These are phyloP conservation scores for Solanum stenotomum DNA, from an alignment of 257 asterid genomes.

Conservation along the genomic window DNA sequence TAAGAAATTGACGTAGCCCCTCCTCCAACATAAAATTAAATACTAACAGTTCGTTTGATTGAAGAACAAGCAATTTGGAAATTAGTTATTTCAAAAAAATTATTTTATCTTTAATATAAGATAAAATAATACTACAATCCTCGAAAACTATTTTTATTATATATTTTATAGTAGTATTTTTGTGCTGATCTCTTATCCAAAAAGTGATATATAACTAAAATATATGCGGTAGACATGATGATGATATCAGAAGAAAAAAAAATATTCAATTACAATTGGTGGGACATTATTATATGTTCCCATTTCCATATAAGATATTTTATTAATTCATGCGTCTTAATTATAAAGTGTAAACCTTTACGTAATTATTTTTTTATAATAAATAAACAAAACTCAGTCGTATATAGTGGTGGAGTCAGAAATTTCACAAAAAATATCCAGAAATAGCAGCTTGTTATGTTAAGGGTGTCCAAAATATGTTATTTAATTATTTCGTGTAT, in stretches of 20 bases:
- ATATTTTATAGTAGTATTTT: background rate
- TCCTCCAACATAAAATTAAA: no score
- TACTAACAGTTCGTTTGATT: no score
- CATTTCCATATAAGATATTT: background rate
- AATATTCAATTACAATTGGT: background rate
- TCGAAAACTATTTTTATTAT: background rate
- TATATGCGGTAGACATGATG: background rate
- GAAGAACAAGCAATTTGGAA: no score
- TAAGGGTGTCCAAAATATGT: no score
- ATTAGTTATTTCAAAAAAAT: no score
- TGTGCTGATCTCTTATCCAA: background rate
- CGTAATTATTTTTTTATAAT: background rate
- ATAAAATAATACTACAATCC: no score
- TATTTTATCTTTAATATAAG: no score
- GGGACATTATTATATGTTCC: background rate
- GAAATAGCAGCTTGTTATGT: no score
- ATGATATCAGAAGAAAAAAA: background rate
- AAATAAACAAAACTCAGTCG: background rate
- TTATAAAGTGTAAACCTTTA: background rate
- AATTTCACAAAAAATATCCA: no score
- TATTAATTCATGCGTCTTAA: background rate
- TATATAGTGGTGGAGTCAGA: background rate
- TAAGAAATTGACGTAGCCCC: no score
- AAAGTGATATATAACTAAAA: background rate
- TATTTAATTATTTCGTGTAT: no score